Conservation (phyloP, 441 rosid genomes). For the Flueggea neowawraea region DNA sequence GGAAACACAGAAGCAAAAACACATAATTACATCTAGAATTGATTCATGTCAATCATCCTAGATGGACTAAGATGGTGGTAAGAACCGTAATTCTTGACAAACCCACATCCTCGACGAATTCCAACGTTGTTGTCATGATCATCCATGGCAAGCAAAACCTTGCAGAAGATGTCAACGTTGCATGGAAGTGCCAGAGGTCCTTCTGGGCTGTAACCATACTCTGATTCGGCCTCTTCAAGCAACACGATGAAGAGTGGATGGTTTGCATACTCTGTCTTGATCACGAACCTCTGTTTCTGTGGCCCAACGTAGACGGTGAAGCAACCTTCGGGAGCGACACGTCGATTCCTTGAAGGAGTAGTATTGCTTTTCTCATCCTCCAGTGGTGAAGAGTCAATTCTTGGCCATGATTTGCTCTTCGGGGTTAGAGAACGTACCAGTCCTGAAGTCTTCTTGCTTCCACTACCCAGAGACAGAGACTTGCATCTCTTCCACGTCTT, state of each 20-base stretch:
- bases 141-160: background rate
- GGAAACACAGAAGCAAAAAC: background rate
- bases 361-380: background rate
- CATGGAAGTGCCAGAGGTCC: slow-evolving; percentile 75
- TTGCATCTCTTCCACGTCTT: slow-evolving; percentile 66
- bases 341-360: slow-evolving; percentile 13
- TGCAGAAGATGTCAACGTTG: slow-evolving; percentile 43
- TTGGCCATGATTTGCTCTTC: slow-evolving; percentile 50
- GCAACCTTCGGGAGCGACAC: slow-evolving; percentile 63
- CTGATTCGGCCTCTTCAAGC: slow-evolving; percentile 69
- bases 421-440: slow-evolving; percentile 1
- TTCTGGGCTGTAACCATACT: slow-evolving; percentile 49
- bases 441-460: slow-evolving; percentile 12
- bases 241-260: slow-evolving; percentile 62
- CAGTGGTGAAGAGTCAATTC: slow-evolving; percentile 1
- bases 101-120: slow-evolving; percentile 27
- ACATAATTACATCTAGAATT: slow-evolving; percentile 8
- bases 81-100: slow-evolving; percentile 22
- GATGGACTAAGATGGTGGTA: slow-evolving; percentile 39
- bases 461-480: slow-evolving; percentile 28
- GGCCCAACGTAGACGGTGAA: slow-evolving; percentile 70
- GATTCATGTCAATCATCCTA: slow-evolving; percentile 28
- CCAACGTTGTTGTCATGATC: slow-evolving; percentile 6
- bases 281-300: slow-evolving; percentile 50
- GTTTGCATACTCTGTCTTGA: slow-evolving; percentile 54